These are phyloP conservation scores for Clonostachys rosea DNA, from an alignment of 2,329 filamentous ascomycete species.

Conservation along the genomic window DNA sequence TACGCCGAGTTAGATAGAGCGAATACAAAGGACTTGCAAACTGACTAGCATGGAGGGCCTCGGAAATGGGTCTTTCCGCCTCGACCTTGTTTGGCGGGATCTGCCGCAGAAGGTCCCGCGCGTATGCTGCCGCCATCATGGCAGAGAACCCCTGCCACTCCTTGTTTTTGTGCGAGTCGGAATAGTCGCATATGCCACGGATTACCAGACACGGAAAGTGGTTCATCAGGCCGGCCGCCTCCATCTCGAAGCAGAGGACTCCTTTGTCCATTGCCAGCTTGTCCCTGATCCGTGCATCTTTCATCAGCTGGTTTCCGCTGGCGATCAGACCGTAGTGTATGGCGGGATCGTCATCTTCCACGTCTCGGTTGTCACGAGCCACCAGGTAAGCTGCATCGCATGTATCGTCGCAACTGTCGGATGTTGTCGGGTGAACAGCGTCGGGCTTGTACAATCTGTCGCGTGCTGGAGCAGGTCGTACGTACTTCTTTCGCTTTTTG, in stretches of 20 bases:
- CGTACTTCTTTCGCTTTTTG: neutral
- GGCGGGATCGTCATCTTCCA: neutral
- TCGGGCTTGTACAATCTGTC: constrained; percentile 1
- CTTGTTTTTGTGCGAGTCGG: constrained; percentile 19
- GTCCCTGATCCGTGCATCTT: constrained; percentile 11
- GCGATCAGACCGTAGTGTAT: constrained; percentile 17
- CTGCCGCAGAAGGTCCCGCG: constrained; percentile 8
- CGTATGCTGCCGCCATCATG: constrained; percentile 14
- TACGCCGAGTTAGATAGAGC: neutral
- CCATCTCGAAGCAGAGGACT: constrained; percentile 4
- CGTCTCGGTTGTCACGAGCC: too few relatives aligned
- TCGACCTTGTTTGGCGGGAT: neutral
- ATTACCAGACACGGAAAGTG: constrained; percentile 18
- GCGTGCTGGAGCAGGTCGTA: neutral
- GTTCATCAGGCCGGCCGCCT: constrained; percentile 6
- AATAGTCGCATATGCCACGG: constrained; percentile 23
- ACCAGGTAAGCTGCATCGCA: too few relatives aligned
- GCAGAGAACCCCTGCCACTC: constrained; percentile 16
- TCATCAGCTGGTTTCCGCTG: constrained; percentile 28
- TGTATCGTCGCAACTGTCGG: too few relatives aligned
- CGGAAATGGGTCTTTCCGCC: neutral
- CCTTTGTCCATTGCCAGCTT: neutral
- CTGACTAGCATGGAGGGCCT: neutral
- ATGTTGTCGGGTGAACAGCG: neutral
- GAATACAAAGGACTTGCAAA: neutral